phyloP scores from a whole-genome alignment of 805 yeast genomes.

The Saturnispora serradocipensis region DNA sequence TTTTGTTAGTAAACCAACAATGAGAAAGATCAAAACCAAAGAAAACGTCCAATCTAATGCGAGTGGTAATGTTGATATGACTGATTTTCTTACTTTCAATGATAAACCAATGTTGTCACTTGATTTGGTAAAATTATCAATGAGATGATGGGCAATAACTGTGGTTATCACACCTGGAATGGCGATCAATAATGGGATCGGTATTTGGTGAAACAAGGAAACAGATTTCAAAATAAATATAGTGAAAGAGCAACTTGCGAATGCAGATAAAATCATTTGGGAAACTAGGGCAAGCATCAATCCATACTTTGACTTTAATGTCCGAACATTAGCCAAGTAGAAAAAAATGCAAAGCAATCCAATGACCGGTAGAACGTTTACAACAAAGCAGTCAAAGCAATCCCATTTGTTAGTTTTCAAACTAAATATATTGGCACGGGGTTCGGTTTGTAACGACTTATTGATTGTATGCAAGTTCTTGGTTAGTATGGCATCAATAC shows the following conservation, averaged over 20 bases:
- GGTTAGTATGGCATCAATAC: neutral
- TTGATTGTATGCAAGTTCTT: neutral
- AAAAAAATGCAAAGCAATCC: constrained; percentile 23
- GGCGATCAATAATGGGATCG: neutral
- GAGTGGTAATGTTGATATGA: constrained; percentile 4
- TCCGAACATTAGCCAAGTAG: constrained; percentile 32
- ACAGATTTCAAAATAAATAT: constrained; percentile 22
- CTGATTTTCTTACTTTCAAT: constrained; percentile 3
- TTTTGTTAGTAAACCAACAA: neutral
- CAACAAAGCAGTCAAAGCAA: neutral
- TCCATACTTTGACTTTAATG: constrained; percentile 39
- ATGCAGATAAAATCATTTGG: constrained; percentile 31
- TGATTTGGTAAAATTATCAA: constrained; percentile 16
- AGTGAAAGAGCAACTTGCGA: constrained; percentile 36
- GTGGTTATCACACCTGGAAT: neutral
- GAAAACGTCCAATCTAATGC: constrained; percentile 4
- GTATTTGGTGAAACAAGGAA: constrained; percentile 29
- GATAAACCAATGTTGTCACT: neutral
- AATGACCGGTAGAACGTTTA: constrained; percentile 10
- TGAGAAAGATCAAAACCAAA: neutral
- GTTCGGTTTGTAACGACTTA: neutral
- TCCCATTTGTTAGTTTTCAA: neutral
- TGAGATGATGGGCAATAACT: constrained; percentile 20
- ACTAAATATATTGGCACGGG: neutral
- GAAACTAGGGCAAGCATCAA: constrained; percentile 35